Evolutionary conservation across 2,329 filamentous ascomycete species (phyloP), one percentile per base, ranked within the genome.

Genomic region (Geosmithia morbida): DNA sequence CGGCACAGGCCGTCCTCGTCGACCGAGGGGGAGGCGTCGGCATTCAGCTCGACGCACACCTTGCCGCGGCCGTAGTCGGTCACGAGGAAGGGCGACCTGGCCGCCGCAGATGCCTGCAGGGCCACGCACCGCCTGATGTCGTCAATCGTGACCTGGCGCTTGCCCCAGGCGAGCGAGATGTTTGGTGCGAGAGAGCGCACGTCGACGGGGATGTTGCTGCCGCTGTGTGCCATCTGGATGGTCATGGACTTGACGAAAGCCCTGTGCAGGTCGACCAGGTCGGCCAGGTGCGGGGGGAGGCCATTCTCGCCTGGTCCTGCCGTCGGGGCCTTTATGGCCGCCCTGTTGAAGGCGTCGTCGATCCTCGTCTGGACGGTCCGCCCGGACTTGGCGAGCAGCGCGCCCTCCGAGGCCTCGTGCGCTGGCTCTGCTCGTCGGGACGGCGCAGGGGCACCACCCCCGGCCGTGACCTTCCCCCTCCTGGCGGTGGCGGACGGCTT

Each of bases 131-230:
- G 71, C 51, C 78, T 77, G 44, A 88, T 67, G 55, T 89, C 84
- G 41, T 79, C 75, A 0, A 75, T 64, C 0, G 70, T 74, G 16
- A 87, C 81, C 48, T 71, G 71, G 30, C 83, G 73, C 64, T 84
- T 87, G 50, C 83, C 81, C 84, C 84, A 89, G 39, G 81, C 68
- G 52, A 78, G 74, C 13, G 82, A 76, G 41, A 86, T 69, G 48
- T 79, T 72, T 10, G 77, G 77, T 33, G 75, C 70, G 37, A 88
- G 68, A 29, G 70, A 66, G 37, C 71, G 68, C 43, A 87, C 61
- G 55, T 87, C 81, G 20, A 80, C 75, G 0, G 85, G 80, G 0
- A 75, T 69, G 44, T 71, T 67, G 29, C 67, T 65, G 50, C 81
- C 80, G 59, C 83, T 78, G 62, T 89, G 83, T 1, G 81, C 81